Percentiles rank a stretch among this genome's conserved stretches.
phyloP scores from a whole-genome alignment of 768 basidiomycete species.

The Lactarius pseudohatsudake region DNA sequence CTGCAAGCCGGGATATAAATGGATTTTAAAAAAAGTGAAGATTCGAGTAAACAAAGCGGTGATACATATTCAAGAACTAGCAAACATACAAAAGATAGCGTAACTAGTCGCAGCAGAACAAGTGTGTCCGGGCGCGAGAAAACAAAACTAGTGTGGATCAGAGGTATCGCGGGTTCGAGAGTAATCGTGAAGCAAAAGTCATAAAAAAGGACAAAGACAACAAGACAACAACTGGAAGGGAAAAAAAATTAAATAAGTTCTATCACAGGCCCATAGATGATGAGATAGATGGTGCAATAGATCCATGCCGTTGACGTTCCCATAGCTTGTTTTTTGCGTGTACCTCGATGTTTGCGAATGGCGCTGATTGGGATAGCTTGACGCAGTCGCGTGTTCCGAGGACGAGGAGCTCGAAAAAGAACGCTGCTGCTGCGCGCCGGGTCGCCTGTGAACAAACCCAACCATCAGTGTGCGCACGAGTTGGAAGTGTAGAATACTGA shows the following conservation, averaged over 20 bases:
- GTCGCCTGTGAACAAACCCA: conserved; percentile 58
- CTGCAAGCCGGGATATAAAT: too few relatives aligned
- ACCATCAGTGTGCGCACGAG: neutral
- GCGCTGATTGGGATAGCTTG: conserved; percentile 65
- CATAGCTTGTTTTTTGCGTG: conserved; percentile 81
- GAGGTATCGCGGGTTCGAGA: conserved; percentile 23
- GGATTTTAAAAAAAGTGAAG: neutral
- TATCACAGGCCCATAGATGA: conserved; percentile 43
- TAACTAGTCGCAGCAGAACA: conserved; percentile 15
- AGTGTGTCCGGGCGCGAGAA: conserved; percentile 5
- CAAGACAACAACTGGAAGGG: neutral
- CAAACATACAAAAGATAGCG: conserved; percentile 18
- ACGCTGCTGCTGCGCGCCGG: conserved; percentile 87
- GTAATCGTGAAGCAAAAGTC: conserved; percentile 4
- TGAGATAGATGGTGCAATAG: conserved; percentile 46
- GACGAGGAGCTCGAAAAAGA: conserved; percentile 97
- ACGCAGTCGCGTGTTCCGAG: conserved; percentile 92
- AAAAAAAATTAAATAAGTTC: neutral
- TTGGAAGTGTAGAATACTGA: conserved; percentile 32
- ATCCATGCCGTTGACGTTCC: conserved; percentile 59
- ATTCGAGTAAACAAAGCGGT: conserved; percentile 1
- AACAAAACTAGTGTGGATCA: conserved; percentile 18
- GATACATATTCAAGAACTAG: conserved; percentile 13
- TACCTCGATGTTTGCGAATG: conserved; percentile 88
- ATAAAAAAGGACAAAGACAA: conserved; percentile 8